A percentile compares a stretch with the other conserved stretches of the same genome.
Conservation (phyloP, 2,329 filamentous ascomycete species). For the Alternaria longipes region DNA sequence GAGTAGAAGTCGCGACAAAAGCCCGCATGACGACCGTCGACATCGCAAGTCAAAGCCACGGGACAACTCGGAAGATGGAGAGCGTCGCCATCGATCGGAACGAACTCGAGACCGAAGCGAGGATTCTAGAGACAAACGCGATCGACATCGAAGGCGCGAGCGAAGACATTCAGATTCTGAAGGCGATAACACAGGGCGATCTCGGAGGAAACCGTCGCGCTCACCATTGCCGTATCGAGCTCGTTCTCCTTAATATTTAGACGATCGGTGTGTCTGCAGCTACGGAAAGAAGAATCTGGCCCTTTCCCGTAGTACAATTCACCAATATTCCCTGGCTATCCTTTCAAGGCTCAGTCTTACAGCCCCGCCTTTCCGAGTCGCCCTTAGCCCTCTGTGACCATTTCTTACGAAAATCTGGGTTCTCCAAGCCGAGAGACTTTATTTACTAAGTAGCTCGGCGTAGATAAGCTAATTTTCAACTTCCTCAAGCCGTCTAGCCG, state of each 20-base stretch:
- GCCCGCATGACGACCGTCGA: slow-evolving; percentile 21
- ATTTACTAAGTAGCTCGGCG: too few species aligned
- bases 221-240: slow-evolving; percentile 32
- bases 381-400: not conserved
- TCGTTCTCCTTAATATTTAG: slow-evolving; percentile 21
- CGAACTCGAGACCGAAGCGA: slow-evolving; percentile 26
- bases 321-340: not conserved
- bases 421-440: too few species aligned
- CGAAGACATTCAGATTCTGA: slow-evolving; percentile 17
- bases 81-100: slow-evolving; percentile 22
- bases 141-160: slow-evolving; percentile 21
- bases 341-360: not conserved
- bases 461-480: too few species aligned
- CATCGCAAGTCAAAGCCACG: slow-evolving; percentile 11
- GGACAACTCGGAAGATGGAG: slow-evolving; percentile 22
- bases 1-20: slow-evolving; percentile 27
- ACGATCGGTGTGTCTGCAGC: not conserved
- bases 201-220: slow-evolving; percentile 22
- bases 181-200: slow-evolving; percentile 16
- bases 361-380: not conserved
- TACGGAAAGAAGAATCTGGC: not conserved
- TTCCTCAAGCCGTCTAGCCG: too few species aligned
- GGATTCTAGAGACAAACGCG: slow-evolving; percentile 16
- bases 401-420: not conserved
- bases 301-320: not conserved